phyloP scores from a whole-genome alignment of 2,329 filamentous ascomycete genomes.

The Cryphonectria nitschkei region DNA sequence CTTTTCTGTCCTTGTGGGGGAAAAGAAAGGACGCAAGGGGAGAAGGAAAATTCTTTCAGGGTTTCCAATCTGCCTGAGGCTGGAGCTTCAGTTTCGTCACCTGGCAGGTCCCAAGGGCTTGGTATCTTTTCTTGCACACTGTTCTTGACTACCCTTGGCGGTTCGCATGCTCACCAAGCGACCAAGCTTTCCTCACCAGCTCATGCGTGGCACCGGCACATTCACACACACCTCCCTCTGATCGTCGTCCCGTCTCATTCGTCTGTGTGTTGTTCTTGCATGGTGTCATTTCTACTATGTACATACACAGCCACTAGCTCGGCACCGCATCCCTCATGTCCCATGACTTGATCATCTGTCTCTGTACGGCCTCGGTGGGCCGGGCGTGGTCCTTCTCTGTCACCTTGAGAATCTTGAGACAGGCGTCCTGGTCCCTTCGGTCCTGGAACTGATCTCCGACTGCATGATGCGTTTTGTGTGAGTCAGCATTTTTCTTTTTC shows the following conservation, averaged over 20 bases:
- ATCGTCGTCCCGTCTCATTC: not conserved
- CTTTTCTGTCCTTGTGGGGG: not conserved
- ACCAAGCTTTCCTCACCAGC: not conserved
- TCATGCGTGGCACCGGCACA: not conserved
- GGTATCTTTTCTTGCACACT: not conserved
- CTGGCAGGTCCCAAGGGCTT: not conserved
- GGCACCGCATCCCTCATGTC: slow-evolving; percentile 29
- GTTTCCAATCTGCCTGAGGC: not conserved
- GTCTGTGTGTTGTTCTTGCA: not conserved
- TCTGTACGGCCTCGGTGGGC: slow-evolving; percentile 38
- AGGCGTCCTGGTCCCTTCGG: slow-evolving; percentile 36
- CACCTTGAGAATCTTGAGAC: slow-evolving; percentile 36
- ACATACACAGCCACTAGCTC: not conserved
- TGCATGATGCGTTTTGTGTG: slow-evolving; percentile 26
- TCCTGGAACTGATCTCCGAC: slow-evolving; percentile 39
- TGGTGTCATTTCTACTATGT: not conserved
- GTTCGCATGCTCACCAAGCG: not conserved
- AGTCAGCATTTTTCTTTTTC: slow-evolving; percentile 14
- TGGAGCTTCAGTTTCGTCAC: not conserved
- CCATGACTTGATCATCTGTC: slow-evolving; percentile 38
- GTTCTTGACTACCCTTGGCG: not conserved
- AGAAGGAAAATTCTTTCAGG: not conserved
- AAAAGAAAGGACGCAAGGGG: too few species aligned
- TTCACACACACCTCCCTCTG: not conserved
- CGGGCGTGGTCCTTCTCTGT: slow-evolving; percentile 40